Percentiles rank a stretch among this genome's conserved stretches.
phyloP scores from a whole-genome alignment of 148 eudicot species.

The Simmondsia chinensis region DNA sequence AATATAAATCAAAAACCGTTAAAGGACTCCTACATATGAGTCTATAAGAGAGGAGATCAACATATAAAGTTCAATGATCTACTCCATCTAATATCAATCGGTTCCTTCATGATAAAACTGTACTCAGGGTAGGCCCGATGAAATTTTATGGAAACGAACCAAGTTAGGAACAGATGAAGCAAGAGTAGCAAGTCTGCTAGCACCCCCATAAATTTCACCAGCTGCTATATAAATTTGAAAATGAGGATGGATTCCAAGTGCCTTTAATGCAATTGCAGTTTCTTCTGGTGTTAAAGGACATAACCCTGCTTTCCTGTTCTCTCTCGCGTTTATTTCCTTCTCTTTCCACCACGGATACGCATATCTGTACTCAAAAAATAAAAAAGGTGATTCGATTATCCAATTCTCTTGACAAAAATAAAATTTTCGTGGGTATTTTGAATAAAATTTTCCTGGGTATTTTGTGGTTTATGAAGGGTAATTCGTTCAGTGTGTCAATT shows the following conservation, averaged over 20 bases:
- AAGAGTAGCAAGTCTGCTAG: conserved; percentile 17
- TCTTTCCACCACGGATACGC: conserved; percentile 50
- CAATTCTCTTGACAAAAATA: too few species aligned
- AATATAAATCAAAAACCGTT: too few species aligned
- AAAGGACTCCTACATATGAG: too few species aligned
- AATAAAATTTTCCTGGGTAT: too few species aligned
- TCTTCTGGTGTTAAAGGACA: conserved; percentile 41
- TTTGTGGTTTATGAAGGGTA: too few species aligned
- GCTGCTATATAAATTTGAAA: conserved; percentile 43
- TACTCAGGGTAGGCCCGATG: too few species aligned
- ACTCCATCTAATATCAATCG: too few species aligned
- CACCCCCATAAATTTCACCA: conserved; percentile 33
- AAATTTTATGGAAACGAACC: conserved; percentile 22
- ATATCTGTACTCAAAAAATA: conserved; percentile 16
- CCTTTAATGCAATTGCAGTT: conserved; percentile 19
- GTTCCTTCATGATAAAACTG: too few species aligned
- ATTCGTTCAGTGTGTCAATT: too few species aligned
- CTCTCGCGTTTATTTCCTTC: conserved; percentile 23
- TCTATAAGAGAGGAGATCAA: too few species aligned
- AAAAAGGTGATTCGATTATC: background rate
- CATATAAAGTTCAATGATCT: too few species aligned
- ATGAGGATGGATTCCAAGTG: conserved; percentile 23
- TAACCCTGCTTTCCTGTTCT: conserved; percentile 22
- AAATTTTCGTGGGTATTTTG: too few species aligned
- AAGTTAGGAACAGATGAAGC: conserved; percentile 26